Conservation (phyloP, 2,329 filamentous ascomycete genomes). For the Xylaria hypoxylon region DNA sequence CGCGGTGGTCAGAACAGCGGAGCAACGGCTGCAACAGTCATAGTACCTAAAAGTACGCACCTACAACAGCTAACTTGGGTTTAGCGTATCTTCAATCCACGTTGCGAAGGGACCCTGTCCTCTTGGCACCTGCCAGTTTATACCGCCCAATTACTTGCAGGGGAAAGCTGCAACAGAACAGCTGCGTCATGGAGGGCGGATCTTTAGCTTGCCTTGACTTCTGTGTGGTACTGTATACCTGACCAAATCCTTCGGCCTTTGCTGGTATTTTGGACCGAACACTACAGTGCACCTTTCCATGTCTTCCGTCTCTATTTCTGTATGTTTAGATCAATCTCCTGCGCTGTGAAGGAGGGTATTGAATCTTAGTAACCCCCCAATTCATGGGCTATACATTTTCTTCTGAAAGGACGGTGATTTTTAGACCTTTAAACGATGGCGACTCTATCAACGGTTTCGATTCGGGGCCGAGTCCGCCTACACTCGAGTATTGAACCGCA, state of each 20-base stretch:
- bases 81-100: constrained; percentile 33
- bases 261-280: constrained; percentile 1
- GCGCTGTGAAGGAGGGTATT: constrained; percentile 6
- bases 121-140: constrained; percentile 39
- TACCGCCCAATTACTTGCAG: constrained; percentile 35
- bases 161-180: constrained; percentile 34
- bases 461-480: constrained; percentile 39
- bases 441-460: constrained; percentile 37
- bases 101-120: constrained; percentile 26
- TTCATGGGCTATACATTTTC: constrained; percentile 8
- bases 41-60: too few relatives aligned
- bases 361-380: constrained; percentile 9
- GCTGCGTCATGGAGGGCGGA: constrained; percentile 42
- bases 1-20: not conserved
- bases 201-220: constrained; percentile 4
- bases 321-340: constrained; percentile 18
- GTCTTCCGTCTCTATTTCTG: not conserved
- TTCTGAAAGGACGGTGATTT: not conserved
- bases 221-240: not conserved
- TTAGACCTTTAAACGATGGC: constrained; percentile 41
- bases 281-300: not conserved
- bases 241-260: not conserved
- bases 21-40: not conserved
- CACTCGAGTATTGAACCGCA: constrained; percentile 34
- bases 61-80: not conserved